A percentile compares a stretch with the other conserved stretches of the same genome.
These are phyloP conservation scores for Arachnopeziza araneosa DNA, from an alignment of 2,329 filamentous ascomycete species.

Conservation along the genomic window DNA sequence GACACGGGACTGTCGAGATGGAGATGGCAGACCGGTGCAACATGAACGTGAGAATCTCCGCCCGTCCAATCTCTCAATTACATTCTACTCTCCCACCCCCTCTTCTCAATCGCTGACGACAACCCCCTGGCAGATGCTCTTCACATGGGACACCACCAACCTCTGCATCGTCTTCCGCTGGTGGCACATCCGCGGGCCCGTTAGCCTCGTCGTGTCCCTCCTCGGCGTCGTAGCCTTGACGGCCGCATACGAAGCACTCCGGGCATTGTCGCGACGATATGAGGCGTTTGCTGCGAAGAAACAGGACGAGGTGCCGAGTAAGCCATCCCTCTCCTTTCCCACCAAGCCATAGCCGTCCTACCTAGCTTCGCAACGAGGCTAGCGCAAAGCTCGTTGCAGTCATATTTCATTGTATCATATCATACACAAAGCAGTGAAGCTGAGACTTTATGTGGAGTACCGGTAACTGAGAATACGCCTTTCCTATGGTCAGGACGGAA, in stretches of 20 bases:
- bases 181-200: constrained; percentile 76
- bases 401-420: no score
- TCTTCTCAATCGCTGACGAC: no score
- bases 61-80: no score
- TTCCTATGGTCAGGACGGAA: constrained; percentile 69
- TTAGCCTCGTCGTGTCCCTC: constrained; percentile 76
- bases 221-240: constrained; percentile 75
- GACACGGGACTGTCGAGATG: neutral
- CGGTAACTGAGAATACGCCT: constrained; percentile 56
- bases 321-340: constrained; percentile 13
- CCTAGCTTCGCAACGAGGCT: neutral
- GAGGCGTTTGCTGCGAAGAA: constrained; percentile 45
- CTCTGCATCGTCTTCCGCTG: constrained; percentile 93
- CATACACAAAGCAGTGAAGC: constrained; percentile 6
- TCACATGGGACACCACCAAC: constrained; percentile 90
- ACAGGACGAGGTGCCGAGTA: constrained; percentile 25
- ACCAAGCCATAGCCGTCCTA: neutral
- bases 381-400: no score
- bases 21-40: neutral
- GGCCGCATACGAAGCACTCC: constrained; percentile 88
- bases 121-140: constrained; percentile 69
- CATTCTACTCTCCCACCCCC: no score
- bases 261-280: constrained; percentile 70
- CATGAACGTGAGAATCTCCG: neutral
- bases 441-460: constrained; percentile 26